phyloP scores from a whole-genome alignment of 805 yeast genomes.

The Teunomyces barrocoloradensis region DNA sequence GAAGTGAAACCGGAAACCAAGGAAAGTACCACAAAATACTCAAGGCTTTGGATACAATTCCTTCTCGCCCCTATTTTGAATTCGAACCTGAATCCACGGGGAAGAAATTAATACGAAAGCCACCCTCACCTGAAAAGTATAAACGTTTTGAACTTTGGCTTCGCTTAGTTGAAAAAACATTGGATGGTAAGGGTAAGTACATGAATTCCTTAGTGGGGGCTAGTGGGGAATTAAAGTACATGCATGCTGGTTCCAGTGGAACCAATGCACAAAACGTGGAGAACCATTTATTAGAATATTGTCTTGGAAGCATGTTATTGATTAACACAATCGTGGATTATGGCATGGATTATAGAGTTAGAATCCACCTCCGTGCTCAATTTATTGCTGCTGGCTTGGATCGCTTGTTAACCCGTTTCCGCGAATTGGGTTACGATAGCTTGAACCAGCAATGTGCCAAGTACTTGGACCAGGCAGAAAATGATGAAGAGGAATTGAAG shows the following conservation, averaged over 20 bases:
- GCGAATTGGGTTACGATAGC: constrained; percentile 50
- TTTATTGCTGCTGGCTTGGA: constrained; percentile 24
- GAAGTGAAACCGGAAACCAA: constrained; percentile 17
- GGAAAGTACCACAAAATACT: constrained; percentile 57
- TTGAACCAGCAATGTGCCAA: constrained; percentile 65
- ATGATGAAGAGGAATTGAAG: constrained; percentile 50
- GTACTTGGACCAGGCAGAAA: constrained; percentile 54
- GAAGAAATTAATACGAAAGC: constrained; percentile 31
- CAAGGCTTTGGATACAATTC: constrained; percentile 47
- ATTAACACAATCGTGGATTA: constrained; percentile 59
- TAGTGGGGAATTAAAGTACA: constrained; percentile 67
- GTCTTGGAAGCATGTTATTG: constrained; percentile 66
- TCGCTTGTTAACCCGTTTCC: constrained; percentile 15
- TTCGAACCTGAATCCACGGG: constrained; percentile 27
- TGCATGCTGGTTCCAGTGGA: constrained; percentile 22
- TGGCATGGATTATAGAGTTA: constrained; percentile 42
- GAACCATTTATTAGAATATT: constrained; percentile 65
- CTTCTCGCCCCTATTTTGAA: constrained; percentile 37
- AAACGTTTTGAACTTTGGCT: constrained; percentile 73
- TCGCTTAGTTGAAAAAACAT: constrained; percentile 56
- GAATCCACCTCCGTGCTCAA: constrained; percentile 58
- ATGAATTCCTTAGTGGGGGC: constrained; percentile 93
- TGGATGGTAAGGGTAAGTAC: constrained; percentile 80
- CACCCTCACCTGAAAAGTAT: constrained; percentile 34
- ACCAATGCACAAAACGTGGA: constrained; percentile 51